A percentile compares a stretch with the other conserved stretches of the same genome.
phyloP scores from a whole-genome alignment of 1,284 basidiomycete genomes.

The Ustilago tritici region DNA sequence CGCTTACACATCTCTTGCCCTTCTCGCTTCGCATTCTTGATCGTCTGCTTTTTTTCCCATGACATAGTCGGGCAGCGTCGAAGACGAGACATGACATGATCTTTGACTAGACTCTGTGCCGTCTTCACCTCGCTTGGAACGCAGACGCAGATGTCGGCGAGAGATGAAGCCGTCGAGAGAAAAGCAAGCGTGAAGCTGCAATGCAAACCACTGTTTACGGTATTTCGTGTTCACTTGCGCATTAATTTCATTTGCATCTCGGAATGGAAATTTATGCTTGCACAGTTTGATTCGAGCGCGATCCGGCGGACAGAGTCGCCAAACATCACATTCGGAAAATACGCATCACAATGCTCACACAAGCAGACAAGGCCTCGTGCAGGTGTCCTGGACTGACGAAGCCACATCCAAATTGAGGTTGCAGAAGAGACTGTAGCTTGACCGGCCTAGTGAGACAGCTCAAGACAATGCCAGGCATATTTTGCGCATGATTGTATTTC shows the following conservation, averaged over 20 bases:
- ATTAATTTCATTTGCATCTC: background rate
- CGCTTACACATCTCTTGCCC: constrained; percentile 17
- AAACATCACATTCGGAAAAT: background rate
- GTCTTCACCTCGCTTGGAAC: background rate
- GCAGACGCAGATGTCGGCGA: background rate
- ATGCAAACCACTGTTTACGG: background rate
- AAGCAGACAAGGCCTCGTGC: background rate
- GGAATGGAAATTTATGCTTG: background rate
- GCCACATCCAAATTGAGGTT: background rate
- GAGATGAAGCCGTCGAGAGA: too few relatives aligned
- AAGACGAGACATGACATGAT: constrained; percentile 11
- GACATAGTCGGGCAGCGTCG: background rate
- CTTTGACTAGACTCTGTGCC: background rate
- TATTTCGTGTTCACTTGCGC: background rate
- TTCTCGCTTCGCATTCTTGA: background rate
- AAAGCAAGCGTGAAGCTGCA: background rate
- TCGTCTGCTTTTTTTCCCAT: background rate
- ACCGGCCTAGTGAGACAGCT: constrained; percentile 10
- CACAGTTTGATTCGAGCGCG: constrained; percentile 1
- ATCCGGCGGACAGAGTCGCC: constrained; percentile 3
- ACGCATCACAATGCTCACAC: background rate
- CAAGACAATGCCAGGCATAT: constrained; percentile 11
- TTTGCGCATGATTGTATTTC: background rate
- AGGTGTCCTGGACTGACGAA: background rate
- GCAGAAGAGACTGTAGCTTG: background rate